A percentile compares a stretch with the other conserved stretches of the same genome.
Evolutionary conservation across 257 asterid genomes (phyloP).

Genomic region (Leptodermis oblonga): DNA sequence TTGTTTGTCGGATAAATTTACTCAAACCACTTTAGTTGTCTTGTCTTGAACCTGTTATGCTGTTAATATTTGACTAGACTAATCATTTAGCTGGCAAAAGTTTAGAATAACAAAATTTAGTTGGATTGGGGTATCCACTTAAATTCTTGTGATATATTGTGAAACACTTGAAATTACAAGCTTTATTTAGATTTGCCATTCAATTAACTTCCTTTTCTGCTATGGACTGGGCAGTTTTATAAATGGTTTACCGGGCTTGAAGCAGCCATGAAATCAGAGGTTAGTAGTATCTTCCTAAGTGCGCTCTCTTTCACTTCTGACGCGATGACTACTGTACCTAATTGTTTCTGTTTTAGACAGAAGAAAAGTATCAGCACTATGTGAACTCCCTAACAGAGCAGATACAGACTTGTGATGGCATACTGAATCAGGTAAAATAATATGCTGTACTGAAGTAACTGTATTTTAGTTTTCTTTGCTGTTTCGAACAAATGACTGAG

Average conservation of each 20-base stretch:
- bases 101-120: neutral
- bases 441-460: neutral
- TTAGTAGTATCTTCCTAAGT: constrained; percentile 28
- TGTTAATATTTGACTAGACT: neutral
- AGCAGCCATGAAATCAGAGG: constrained; percentile 99
- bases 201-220: constrained; percentile 1
- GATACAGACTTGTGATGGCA: constrained; percentile 89
- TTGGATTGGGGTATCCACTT: neutral
- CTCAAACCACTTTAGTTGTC: neutral
- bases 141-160: neutral
- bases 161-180: neutral
- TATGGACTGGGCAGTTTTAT: constrained; percentile 60
- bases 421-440: constrained; percentile 70
- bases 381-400: constrained; percentile 80
- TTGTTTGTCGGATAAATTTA: neutral
- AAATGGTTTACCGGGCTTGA: constrained; percentile 94
- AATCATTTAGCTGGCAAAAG: constrained; percentile 2
- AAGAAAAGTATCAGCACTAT: constrained; percentile 97
- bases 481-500: neutral
- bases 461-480: constrained; percentile 4
- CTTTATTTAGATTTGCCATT: neutral
- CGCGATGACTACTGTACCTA: constrained; percentile 4
- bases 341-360: constrained; percentile 52
- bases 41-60: neutral
- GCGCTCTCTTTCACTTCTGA: neutral